A percentile compares a stretch with the other conserved stretches of the same genome.
Conservation (phyloP, 768 basidiomycete species). For the Suillus brevipes region DNA sequence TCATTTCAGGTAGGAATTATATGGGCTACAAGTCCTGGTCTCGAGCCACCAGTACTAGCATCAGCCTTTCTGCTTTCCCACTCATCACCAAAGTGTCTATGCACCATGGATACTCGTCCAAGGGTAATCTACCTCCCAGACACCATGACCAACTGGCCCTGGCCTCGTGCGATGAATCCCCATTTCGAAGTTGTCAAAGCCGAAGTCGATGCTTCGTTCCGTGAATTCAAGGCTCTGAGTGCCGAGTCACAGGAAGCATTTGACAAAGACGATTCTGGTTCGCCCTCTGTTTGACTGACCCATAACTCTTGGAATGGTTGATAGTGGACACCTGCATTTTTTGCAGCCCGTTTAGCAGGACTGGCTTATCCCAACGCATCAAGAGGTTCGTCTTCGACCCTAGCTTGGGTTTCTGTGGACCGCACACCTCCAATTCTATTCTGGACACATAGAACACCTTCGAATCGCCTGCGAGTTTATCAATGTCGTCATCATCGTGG, state of each 20-base stretch:
- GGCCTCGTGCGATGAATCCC: conserved; percentile 41
- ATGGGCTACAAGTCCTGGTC: neutral
- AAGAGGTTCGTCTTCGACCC: conserved; percentile 1
- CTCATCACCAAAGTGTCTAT: neutral
- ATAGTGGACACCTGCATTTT: neutral
- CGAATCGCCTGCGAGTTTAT: conserved; percentile 34
- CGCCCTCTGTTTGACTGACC: neutral
- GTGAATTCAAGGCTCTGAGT: conserved; percentile 36
- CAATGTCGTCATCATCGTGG: conserved; percentile 33
- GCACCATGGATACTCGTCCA: neutral
- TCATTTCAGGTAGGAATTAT: neutral
- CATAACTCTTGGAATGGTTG: neutral
- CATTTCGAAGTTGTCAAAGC: conserved; percentile 35
- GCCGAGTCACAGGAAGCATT: conserved; percentile 40
- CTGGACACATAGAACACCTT: conserved; percentile 19
- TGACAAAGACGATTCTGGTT: conserved; percentile 43
- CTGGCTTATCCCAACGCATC: conserved; percentile 9
- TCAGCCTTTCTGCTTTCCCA: neutral
- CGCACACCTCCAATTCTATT: neutral
- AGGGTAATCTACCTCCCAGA: conserved; percentile 34
- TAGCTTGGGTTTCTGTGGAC: neutral
- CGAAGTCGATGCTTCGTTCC: conserved; percentile 40
- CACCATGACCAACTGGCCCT: conserved; percentile 45
- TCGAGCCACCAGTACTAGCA: neutral
- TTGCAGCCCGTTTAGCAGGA: conserved; percentile 10